Base-by-base conservation (phyloP, 129 eudicot species). In the Centrapalus pauciflorus region DNA sequence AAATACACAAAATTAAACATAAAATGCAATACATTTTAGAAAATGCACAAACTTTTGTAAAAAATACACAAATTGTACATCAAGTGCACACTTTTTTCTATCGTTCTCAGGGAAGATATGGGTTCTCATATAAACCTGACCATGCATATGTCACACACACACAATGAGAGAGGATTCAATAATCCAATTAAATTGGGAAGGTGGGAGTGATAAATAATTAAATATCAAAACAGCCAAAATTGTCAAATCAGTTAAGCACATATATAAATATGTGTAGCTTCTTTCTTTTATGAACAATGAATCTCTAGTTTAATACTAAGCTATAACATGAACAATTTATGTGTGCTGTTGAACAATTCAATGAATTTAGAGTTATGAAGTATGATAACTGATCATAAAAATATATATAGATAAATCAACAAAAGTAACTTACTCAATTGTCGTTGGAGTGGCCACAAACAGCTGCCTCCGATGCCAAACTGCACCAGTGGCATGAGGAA, bases 401-500 rank as follows among this genome's bases (percentile, higher is more conserved):
- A 33, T 33, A 35, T 13, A 40, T 17, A 20, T 61, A 11, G 33
- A 17, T 41, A 64, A 1, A 54, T 63, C 48, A 38, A 65, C 27
- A 56, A 16, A 24, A 26, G 25, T 34, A 16, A 50, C 87, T 69
- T 79, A 85, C 91, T 93, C 98, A 10, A 93, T 82, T 54, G 98
- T 93, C 73, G 98, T 93, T 69, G 98, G 96, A 58, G 98, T 93
- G 50, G 91, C 95, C 54, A 93, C 98, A 86, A 93, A 93, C 54
- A 93, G 85, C 79, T 93, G 98, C 55, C 98, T 86, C 14, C 96
- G 82, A 58, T 93, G 98, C 98, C 98, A 93, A 77, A 93, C 96
- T 43, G 84, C 98, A 70, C 98, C 96, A 63, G 98, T 93, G 72
- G 98, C 98, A 78, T 74, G 77, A 71, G 98, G 96, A 78, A 93